A percentile compares a stretch with the other conserved stretches of the same genome.
phyloP scores from a whole-genome alignment of 192 early-diverging fungal genomes.

The Irineochytrium annulatum region DNA sequence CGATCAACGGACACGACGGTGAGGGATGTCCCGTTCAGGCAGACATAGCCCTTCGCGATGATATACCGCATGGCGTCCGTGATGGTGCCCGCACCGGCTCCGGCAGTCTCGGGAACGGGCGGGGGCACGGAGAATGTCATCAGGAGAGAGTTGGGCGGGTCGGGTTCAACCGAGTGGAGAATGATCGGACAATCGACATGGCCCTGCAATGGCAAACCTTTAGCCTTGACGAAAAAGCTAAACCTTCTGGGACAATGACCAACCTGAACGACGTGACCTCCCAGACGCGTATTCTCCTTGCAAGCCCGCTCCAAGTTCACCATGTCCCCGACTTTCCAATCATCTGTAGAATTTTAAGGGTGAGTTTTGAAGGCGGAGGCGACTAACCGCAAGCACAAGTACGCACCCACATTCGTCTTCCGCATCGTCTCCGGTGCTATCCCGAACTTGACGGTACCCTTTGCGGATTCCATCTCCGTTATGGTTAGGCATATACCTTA shows the following conservation, averaged over 20 bases:
- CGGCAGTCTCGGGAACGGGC: conserved; percentile 1
- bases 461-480: conserved; percentile 76
- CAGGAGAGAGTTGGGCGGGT: conserved; percentile 80
- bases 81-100: not conserved
- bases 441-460: conserved; percentile 78
- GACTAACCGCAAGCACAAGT: not conserved
- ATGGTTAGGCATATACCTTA: conserved; percentile 92
- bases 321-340: conserved; percentile 65
- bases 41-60: conserved; percentile 93
- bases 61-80: conserved; percentile 72
- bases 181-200: conserved; percentile 87
- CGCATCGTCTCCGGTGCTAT: conserved; percentile 89
- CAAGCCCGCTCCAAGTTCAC: conserved; percentile 96
- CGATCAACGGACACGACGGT: conserved; percentile 89
- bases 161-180: conserved; percentile 71
- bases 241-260: not conserved
- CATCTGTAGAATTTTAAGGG: conserved; percentile 52
- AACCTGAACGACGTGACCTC: conserved; percentile 94
- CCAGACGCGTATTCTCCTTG: conserved; percentile 80
- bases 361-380: too few relatives aligned
- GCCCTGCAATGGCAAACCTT: conserved; percentile 43
- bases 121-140: conserved; percentile 61
- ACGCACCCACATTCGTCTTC: conserved; percentile 83
- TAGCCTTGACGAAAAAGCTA: not conserved
- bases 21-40: conserved; percentile 90